These are phyloP conservation scores for Euphorbia neoarborescens DNA, from an alignment of 441 rosid genomes.

Conservation along the genomic window DNA sequence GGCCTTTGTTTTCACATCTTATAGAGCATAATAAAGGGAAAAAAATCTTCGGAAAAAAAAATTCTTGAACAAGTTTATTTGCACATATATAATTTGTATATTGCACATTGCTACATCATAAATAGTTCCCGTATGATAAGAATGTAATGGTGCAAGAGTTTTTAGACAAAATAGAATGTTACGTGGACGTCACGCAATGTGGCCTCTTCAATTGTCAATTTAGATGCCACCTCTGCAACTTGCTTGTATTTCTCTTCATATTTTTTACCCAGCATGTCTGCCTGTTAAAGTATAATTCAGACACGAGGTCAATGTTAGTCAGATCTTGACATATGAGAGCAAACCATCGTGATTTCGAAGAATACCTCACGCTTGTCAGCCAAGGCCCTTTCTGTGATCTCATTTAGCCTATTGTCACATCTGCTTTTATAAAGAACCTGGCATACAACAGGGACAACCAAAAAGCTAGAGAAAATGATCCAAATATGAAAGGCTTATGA, in stretches of 20 bases:
- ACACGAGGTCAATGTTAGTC: slow-evolving; percentile 17
- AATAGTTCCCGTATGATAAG: neutral
- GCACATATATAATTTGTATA: neutral
- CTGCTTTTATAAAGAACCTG: slow-evolving; percentile 90
- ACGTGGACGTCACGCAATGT: slow-evolving; percentile 91
- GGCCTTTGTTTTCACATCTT: too few species aligned
- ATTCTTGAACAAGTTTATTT: neutral
- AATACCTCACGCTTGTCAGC: slow-evolving; percentile 92
- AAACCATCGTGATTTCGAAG: slow-evolving; percentile 12
- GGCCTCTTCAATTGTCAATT: slow-evolving; percentile 89
- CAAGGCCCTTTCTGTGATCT: slow-evolving; percentile 82
- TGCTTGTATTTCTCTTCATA: slow-evolving; percentile 96
- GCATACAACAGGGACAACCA: slow-evolving; percentile 9
- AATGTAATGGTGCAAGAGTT: neutral
- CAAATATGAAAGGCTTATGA: neutral
- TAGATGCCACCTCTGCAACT: slow-evolving; percentile 91
- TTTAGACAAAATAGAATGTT: slow-evolving; percentile 13
- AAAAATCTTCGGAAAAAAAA: neutral
- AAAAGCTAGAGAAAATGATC: neutral
- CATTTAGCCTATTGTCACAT: slow-evolving; percentile 88
- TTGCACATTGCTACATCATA: neutral
- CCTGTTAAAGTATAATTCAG: slow-evolving; percentile 43
- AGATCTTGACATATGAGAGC: slow-evolving; percentile 15
- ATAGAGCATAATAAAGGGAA: neutral
- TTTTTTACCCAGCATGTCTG: slow-evolving; percentile 75